Conservation (phyloP, 2,329 filamentous ascomycete genomes). For the Penicillium sp. region DNA sequence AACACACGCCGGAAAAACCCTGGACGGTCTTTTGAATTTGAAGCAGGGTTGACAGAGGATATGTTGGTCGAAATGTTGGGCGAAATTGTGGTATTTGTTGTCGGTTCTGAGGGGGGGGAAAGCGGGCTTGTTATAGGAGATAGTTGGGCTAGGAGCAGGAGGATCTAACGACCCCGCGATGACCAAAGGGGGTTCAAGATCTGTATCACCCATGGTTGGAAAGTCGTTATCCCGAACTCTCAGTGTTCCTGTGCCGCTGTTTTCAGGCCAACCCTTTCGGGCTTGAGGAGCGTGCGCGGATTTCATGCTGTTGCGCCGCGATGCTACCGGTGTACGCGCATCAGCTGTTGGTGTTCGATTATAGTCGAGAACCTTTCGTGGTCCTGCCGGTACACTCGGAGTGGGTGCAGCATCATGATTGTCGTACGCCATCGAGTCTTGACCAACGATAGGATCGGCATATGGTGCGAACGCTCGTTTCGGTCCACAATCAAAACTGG, state of each 20-base stretch:
- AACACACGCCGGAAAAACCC: slow-evolving; percentile 96
- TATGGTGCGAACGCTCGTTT: slow-evolving; percentile 32
- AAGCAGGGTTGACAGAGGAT: background rate
- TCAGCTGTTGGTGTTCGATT: slow-evolving; percentile 22
- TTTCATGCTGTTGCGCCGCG: slow-evolving; percentile 45
- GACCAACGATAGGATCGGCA: slow-evolving; percentile 18
- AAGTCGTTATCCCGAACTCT: slow-evolving; percentile 34
- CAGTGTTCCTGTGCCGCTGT: slow-evolving; percentile 39
- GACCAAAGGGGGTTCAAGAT: slow-evolving; percentile 39
- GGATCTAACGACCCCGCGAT: slow-evolving; percentile 49
- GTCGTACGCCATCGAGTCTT: slow-evolving; percentile 44
- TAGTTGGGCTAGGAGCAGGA: slow-evolving; percentile 54
- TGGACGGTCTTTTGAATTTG: slow-evolving; percentile 63
- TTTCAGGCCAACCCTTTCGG: slow-evolving; percentile 41
- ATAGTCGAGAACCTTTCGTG: slow-evolving; percentile 55
- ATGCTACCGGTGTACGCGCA: slow-evolving; percentile 35
- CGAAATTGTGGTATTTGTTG: slow-evolving; percentile 25
- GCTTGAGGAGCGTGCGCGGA: slow-evolving; percentile 41
- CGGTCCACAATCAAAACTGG: slow-evolving; percentile 47
- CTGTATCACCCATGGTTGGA: slow-evolving; percentile 19
- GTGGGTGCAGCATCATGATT: slow-evolving; percentile 77
- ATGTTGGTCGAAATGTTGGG: background rate
- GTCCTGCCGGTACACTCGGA: slow-evolving; percentile 78
- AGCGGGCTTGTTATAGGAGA: slow-evolving; percentile 51
- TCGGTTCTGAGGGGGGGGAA: slow-evolving; percentile 43